Percentiles rank a stretch among this genome's conserved stretches.
Conservation (phyloP, 257 asterid genomes). For the Orobanche coerulescens region DNA sequence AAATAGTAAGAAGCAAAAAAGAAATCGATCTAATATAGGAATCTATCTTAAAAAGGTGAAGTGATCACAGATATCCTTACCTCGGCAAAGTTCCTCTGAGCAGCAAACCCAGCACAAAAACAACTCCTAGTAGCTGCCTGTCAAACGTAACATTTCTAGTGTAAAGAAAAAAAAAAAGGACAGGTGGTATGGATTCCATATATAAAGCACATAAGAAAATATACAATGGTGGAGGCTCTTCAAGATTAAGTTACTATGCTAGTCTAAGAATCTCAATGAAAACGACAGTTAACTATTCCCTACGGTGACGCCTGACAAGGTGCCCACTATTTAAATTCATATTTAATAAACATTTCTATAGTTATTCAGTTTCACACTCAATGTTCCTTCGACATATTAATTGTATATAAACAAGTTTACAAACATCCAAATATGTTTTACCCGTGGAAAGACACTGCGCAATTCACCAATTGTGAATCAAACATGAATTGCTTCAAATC, state of each 20-base stretch:
- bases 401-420: not conserved
- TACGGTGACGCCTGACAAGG: slow-evolving; percentile 15
- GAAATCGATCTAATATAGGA: not conserved
- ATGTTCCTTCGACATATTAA: slow-evolving; percentile 6
- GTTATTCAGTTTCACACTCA: not conserved
- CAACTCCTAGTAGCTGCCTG: slow-evolving; percentile 99
- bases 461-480: not conserved
- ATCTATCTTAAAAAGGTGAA: slow-evolving; percentile 2
- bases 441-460: not conserved
- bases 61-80: slow-evolving; percentile 27
- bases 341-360: not conserved
- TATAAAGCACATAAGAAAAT: slow-evolving; percentile 5
- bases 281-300: not conserved
- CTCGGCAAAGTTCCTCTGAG: slow-evolving; percentile 97
- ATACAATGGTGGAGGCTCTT: slow-evolving; percentile 10
- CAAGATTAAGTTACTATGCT: not conserved
- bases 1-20: not conserved
- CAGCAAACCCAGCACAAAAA: slow-evolving; percentile 98
- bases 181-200: not conserved
- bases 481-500: not conserved
- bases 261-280: slow-evolving; percentile 3
- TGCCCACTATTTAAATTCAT: not conserved
- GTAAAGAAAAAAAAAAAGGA: slow-evolving; percentile 17
- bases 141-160: slow-evolving; percentile 20
- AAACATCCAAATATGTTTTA: not conserved